These are phyloP conservation scores for Ascochyta rabiei DNA, from an alignment of 2,329 filamentous ascomycete genomes.

Conservation along the genomic window DNA sequence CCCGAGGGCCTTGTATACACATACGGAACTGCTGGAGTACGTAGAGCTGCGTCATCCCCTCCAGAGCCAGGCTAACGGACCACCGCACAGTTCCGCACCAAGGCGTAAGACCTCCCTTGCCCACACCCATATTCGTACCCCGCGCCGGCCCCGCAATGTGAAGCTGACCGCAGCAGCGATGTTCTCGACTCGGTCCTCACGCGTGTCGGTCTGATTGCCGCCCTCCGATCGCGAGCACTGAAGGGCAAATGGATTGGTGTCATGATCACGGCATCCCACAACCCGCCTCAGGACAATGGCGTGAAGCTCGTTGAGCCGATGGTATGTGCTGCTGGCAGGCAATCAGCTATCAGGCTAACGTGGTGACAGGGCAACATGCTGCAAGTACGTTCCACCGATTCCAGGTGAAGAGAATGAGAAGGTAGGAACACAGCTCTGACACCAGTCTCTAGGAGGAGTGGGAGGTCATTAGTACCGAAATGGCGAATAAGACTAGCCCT, in stretches of 20 bases:
- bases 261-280: conserved; percentile 72
- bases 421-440: conserved; percentile 19
- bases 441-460: conserved; percentile 67
- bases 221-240: conserved; percentile 86
- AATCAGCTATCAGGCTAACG: conserved; percentile 23
- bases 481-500: conserved; percentile 83
- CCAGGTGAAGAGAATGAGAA: not conserved
- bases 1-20: conserved; percentile 46
- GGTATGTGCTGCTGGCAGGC: conserved; percentile 53
- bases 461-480: conserved; percentile 85
- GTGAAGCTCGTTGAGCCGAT: conserved; percentile 91
- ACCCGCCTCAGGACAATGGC: conserved; percentile 68
- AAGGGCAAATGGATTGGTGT: conserved; percentile 91
- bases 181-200: conserved; percentile 92
- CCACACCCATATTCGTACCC: not conserved
- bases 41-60: conserved; percentile 31
- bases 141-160: conserved; percentile 16
- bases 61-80: conserved; percentile 14
- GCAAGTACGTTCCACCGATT: conserved; percentile 53
- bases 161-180: conserved; percentile 59
- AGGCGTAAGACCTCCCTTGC: conserved; percentile 60
- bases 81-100: conserved; percentile 66
- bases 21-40: conserved; percentile 56
- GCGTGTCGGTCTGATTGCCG: conserved; percentile 86
- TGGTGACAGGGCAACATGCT: conserved; percentile 79